phyloP scores from a whole-genome alignment of 345 rosid species.

The Rhizophora mangle region DNA sequence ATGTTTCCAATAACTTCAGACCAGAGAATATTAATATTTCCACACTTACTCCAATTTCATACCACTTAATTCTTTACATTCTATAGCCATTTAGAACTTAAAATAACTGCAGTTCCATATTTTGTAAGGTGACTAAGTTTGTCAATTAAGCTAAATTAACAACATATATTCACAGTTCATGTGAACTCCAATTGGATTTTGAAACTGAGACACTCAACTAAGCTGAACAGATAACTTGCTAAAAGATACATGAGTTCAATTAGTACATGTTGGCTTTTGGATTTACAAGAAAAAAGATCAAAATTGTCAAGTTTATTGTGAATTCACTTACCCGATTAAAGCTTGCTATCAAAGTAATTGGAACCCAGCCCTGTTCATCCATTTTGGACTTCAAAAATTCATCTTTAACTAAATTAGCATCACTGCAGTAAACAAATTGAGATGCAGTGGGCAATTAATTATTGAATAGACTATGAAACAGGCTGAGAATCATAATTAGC shows the following conservation, averaged over 20 bases:
- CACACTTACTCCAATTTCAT: background rate
- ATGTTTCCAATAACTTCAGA: background rate
- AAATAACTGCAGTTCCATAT: background rate
- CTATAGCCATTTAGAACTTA: background rate
- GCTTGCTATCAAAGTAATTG: slow-evolving; percentile 47
- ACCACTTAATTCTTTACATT: background rate
- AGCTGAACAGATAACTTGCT: background rate
- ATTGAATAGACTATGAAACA: background rate
- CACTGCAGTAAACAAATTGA: slow-evolving; percentile 36
- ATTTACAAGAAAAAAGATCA: background rate
- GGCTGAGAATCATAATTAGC: background rate
- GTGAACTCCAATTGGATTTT: background rate
- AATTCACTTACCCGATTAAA: slow-evolving; percentile 48
- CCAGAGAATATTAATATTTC: background rate
- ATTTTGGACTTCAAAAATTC: slow-evolving; percentile 47
- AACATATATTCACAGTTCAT: background rate
- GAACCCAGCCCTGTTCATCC: slow-evolving; percentile 56
- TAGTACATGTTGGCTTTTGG: background rate
- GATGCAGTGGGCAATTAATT: background rate
- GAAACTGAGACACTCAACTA: background rate
- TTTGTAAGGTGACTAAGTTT: background rate
- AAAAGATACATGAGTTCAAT: too few relatives aligned
- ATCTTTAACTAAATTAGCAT: slow-evolving; percentile 51
- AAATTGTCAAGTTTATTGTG: background rate
- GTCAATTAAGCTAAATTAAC: background rate